Conservation (phyloP, 2,329 filamentous ascomycete genomes). For the Penicillium paneum region DNA sequence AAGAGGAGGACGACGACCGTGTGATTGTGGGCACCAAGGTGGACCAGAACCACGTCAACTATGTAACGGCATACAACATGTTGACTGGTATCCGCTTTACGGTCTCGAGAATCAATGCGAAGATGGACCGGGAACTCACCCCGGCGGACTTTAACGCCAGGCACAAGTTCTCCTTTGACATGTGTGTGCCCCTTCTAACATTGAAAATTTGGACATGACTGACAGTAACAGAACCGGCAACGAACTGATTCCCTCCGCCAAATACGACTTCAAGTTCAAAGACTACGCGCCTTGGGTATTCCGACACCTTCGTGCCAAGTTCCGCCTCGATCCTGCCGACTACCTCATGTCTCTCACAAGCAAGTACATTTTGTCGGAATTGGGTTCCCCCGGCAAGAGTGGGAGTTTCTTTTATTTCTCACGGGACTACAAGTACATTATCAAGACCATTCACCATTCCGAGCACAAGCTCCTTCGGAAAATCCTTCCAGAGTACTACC, state of each 20-base stretch:
- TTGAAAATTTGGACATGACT: conserved; percentile 27
- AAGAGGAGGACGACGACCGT: conserved; percentile 84
- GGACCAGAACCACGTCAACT: conserved; percentile 94
- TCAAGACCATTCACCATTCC: conserved; percentile 97
- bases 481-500: conserved; percentile 79
- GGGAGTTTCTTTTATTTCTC: conserved; percentile 99
- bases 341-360: conserved; percentile 97
- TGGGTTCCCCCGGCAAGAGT: conserved; percentile 95
- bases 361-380: conserved; percentile 96
- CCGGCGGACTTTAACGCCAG: conserved; percentile 89
- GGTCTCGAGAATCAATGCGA: conserved; percentile 93
- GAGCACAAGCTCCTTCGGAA: conserved; percentile 58
- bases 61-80: conserved; percentile 99
- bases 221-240: conserved; percentile 71
- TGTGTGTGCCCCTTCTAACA: conserved; percentile 56
- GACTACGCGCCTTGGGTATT: conserved; percentile 99
- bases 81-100: conserved; percentile 96
- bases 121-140: conserved; percentile 85
- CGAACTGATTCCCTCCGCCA: conserved; percentile 93
- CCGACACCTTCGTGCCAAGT: conserved; percentile 80
- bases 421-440: conserved; percentile 99
- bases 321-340: conserved; percentile 91
- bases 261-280: conserved; percentile 99
- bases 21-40: conserved; percentile 97
- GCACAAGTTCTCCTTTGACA: conserved; percentile 98